Base-by-base conservation (phyloP, 2,329 filamentous ascomycete genomes). In the Colletotrichum echinochloae region DNA sequence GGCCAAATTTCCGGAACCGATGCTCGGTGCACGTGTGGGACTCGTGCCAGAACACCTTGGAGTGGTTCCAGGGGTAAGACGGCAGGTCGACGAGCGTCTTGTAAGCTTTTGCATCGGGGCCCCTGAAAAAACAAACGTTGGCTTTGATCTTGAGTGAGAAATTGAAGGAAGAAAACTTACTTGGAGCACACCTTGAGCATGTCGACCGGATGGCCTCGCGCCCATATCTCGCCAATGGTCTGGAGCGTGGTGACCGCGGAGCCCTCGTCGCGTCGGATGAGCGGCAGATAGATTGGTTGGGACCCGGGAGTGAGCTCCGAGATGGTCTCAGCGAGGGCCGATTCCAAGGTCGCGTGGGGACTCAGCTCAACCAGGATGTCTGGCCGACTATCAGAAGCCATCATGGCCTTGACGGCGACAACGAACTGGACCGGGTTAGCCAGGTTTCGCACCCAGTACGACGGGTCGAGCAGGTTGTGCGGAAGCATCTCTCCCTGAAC, bases 11-110 rank as follows among this genome's bases (percentile, higher is more conserved):
- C 18, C 85, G 80, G 66, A 84, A 82, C 3, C 86, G 81, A 56
- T 82, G 81, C 14, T 82, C 79, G 18, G 77, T 74, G 26, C 83
- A 84, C 2, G 85, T 74, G 49, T 85, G 82, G 1, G 84, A 84
- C 69, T 89, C 87, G 70, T 86, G 82, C 87, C 87, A 89, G 74
- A 88, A 87, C 1, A 75, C 78, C 33, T 82, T 85, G 33, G 79
- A 76, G 68, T 88, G 87, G 37, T 88, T 87, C 86, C 87, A 89
- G 2, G 84, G 81, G 70, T 89, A 89, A 0, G 81, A 79, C 2
- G 87, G 87, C 39, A 89, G 75, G 67, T 84, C 82, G 1, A 79
- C 74, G 3, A 88, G 77, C 26, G 82, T 72, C 33, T 71, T 65
- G 49, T 48, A 66, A 8, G 16, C 5, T 5, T 20, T 6, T 26